A percentile compares a stretch with the other conserved stretches of the same genome.
Evolutionary conservation across 2,329 filamentous ascomycete species (phyloP).

Genomic region (Aspergillus tubingensis): DNA sequence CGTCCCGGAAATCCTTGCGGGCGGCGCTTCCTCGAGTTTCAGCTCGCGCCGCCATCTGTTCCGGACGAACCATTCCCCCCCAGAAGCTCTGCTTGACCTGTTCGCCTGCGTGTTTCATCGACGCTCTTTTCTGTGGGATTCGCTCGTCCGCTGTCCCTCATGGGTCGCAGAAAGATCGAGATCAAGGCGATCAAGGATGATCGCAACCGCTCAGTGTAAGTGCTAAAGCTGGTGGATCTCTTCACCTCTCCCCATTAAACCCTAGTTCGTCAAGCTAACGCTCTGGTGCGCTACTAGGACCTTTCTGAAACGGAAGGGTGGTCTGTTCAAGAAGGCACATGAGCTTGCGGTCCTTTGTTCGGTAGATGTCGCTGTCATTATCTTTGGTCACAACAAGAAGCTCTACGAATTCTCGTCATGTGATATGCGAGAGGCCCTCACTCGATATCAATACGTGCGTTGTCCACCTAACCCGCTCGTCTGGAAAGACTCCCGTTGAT

Average conservation of each 20-base stretch:
- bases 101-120: conserved; percentile 14
- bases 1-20: conserved; percentile 12
- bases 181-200: conserved; percentile 99
- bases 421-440: conserved; percentile 88
- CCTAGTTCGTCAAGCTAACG: neutral
- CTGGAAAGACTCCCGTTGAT: conserved; percentile 6
- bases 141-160: conserved; percentile 42
- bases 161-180: conserved; percentile 99
- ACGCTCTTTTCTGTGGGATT: conserved; percentile 14
- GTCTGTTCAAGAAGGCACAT: conserved; percentile 98
- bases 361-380: conserved; percentile 97
- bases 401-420: conserved; percentile 95
- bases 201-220: conserved; percentile 95
- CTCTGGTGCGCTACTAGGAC: conserved; percentile 59
- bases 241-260: neutral
- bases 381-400: conserved; percentile 99
- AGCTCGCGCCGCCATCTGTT: conserved; percentile 16
- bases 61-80: conserved; percentile 12
- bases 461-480: neutral
- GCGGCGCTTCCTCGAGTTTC: conserved; percentile 15
- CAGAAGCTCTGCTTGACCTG: neutral
- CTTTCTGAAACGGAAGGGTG: conserved; percentile 97
- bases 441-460: conserved; percentile 87
- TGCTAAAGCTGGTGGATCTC: conserved; percentile 21
- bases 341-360: conserved; percentile 97